A percentile compares a stretch with the other conserved stretches of the same genome.
Conservation (phyloP, 1,284 basidiomycete species). For the Nidula niveotomentosa region DNA sequence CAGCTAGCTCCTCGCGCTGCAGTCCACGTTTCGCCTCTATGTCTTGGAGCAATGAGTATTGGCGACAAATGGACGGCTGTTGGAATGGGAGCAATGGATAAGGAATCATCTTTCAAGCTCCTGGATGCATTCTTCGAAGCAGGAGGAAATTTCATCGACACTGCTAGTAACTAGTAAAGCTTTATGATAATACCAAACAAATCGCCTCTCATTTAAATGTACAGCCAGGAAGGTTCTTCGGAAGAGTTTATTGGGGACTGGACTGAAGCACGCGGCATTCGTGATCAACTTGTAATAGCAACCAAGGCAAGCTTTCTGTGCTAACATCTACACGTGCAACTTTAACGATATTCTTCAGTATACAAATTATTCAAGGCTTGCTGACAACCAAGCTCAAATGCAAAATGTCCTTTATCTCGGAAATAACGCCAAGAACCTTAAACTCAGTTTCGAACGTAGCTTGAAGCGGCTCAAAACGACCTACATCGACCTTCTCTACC, state of each 20-base stretch:
- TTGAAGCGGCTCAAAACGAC: too few relatives aligned
- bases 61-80: slow-evolving; percentile 41
- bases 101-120: slow-evolving; percentile 35
- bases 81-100: slow-evolving; percentile 32
- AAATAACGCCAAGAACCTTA: too few relatives aligned
- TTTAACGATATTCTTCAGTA: too few relatives aligned
- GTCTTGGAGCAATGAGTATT: slow-evolving; percentile 48
- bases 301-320: too few relatives aligned
- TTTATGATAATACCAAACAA: background rate
- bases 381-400: too few relatives aligned
- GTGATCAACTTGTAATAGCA: slow-evolving; percentile 9
- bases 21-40: too few relatives aligned
- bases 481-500: too few relatives aligned
- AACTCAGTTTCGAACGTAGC: too few relatives aligned
- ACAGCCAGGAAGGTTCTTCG: slow-evolving; percentile 36
- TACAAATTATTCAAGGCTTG: too few relatives aligned
- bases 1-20: too few relatives aligned
- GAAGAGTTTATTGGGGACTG: slow-evolving; percentile 47
- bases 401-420: too few relatives aligned
- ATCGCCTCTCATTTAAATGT: background rate
- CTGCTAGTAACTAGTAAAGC: slow-evolving; percentile 30
- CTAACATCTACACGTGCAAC: too few relatives aligned
- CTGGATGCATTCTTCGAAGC: slow-evolving; percentile 38
- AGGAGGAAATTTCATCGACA: slow-evolving; percentile 39
- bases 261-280: slow-evolving; percentile 36